Evolutionary conservation across 164 flowering plant genomes (phyloP).

Genomic region (Berberis vulgaris): DNA sequence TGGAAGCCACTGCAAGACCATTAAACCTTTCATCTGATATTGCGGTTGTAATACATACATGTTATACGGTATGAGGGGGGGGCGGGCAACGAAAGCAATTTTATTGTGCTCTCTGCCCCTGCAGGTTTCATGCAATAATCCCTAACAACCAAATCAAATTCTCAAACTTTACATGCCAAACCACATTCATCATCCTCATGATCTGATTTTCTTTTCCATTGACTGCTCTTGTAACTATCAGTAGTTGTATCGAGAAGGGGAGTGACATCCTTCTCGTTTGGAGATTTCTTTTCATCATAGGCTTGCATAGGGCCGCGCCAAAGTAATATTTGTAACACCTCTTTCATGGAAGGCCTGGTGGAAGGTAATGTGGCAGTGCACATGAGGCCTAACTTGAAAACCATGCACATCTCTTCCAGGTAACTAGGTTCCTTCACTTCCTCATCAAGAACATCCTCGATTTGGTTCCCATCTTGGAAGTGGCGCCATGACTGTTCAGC

Average conservation of each 20-base stretch:
- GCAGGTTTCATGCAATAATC: too few species aligned
- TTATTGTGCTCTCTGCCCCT: too few species aligned
- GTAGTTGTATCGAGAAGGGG: constrained; percentile 33
- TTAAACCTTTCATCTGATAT: too few species aligned
- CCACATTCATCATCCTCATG: constrained; percentile 12
- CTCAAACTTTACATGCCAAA: constrained; percentile 7
- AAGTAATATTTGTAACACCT: constrained; percentile 39
- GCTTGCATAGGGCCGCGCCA: constrained; percentile 7
- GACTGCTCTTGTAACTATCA: neutral
- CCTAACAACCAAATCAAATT: too few species aligned
- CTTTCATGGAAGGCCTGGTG: constrained; percentile 55
- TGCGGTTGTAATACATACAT: too few species aligned
- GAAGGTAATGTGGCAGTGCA: constrained; percentile 46
- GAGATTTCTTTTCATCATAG: constrained; percentile 10
- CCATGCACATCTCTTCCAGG: constrained; percentile 39
- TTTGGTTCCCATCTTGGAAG: constrained; percentile 21
- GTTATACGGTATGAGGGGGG: too few species aligned
- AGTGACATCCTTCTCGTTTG: constrained; percentile 22
- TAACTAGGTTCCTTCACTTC: constrained; percentile 32
- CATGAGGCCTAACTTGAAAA: constrained; percentile 49
- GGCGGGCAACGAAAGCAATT: too few species aligned
- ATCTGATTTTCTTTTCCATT: constrained; percentile 2
- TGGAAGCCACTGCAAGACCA: too few species aligned
- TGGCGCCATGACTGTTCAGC: constrained; percentile 60
- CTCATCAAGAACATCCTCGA: constrained; percentile 38